Evolutionary conservation across 306 rosid genomes (phyloP), one percentile per base, ranked within the genome.

Genomic region (Dicorynia guianensis): DNA sequence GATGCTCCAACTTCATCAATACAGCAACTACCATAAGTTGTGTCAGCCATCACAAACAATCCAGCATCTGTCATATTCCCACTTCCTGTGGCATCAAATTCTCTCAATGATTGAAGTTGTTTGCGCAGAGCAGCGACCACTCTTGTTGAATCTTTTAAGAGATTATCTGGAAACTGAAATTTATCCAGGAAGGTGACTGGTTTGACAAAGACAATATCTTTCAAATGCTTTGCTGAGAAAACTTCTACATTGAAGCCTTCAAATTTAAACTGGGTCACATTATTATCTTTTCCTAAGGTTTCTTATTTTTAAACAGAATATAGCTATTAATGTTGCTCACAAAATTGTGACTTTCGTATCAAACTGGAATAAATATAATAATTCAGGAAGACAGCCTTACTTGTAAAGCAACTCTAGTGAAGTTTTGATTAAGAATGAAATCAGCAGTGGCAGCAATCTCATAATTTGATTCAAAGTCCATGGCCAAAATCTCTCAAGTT

Each of bases 1-100:
- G 93, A 86, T 5, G 97, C 98, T 78, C 95, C 98, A 36, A 91
- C 97, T 86, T 90, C 98, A 81, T 94, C 98, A 54, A 91, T 85
- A 64, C 98, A 92, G 62, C 98, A 94, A 77, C 95, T 94, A 25
- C 98, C 98, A 63, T 87, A 93, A 4, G 97, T 76, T 6, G 96
- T 89, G 89, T 94, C 98, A 3, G 96, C 97, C 97, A 91, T 91
- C 20, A 94, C 83, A 76, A 56, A 94, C 82, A 94, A 76, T 34
- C 85, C 78, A 19, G 85, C 82, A 9, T 87, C 82, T 34, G 44
- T 75, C 18, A 55, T 81, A 52, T 53, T 74, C 20, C 54, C 90
- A 18, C 42, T 55, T 34, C 34, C 75, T 7, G 69, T 70, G 50
- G 19, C 63, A 5, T 49, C 81, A 25, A 71, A 50, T 61, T 74